Evolutionary conservation across 495 filamentous ascomycete species (phyloP), one percentile per base, ranked within the genome.

Genomic region (Daldinia decipiens): DNA sequence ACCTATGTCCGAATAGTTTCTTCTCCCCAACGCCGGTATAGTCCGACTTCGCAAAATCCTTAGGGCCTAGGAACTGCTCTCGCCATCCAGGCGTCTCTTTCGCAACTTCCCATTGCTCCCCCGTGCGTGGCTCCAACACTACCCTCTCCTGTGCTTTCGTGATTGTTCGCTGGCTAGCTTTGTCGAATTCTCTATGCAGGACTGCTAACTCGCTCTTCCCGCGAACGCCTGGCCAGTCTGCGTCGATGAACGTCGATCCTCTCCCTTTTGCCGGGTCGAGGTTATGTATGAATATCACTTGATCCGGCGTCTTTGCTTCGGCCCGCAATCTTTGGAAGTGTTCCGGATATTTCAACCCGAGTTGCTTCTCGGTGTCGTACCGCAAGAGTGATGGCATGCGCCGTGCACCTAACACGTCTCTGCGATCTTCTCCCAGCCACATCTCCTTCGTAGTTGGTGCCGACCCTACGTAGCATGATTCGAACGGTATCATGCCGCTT

Each of bases 401-500:
- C 38, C 65, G 61, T 6, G 79, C 56, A 26, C 83, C 82, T 17
- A 87, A 62, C 32, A 83, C 78, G 61, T 86, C 84, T 59, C 77
- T 72, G 9, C 83, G 71, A 51, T 79, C 74, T 64, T 80, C 77
- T 21, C 82, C 80, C 34, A 86, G 47, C 76, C 80, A 84, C 5
- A 85, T 9, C 29, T 68, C 62, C 52, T 73, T 67, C 43, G 59
- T 71, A 4, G 76, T 76, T 13, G 83, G 83, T 21, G 79, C 78
- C 61, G 73, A 77, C n/a, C 79, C 76, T 13, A 79, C 55, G 68
- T 85, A 84, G 66, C 75, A 79, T 1, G 74, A 68, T 12, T 80
- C 73, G 62, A 85, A 81, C 12, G 84, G 81, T 9, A 84, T 21
- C 56, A 83, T 71, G 11, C 82, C 82, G 51, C 76, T 79, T 24